A percentile compares a stretch with the other conserved stretches of the same genome.
These are phyloP conservation scores for Neurospora sp. DNA, from an alignment of 495 filamentous ascomycete species.

Conservation along the genomic window DNA sequence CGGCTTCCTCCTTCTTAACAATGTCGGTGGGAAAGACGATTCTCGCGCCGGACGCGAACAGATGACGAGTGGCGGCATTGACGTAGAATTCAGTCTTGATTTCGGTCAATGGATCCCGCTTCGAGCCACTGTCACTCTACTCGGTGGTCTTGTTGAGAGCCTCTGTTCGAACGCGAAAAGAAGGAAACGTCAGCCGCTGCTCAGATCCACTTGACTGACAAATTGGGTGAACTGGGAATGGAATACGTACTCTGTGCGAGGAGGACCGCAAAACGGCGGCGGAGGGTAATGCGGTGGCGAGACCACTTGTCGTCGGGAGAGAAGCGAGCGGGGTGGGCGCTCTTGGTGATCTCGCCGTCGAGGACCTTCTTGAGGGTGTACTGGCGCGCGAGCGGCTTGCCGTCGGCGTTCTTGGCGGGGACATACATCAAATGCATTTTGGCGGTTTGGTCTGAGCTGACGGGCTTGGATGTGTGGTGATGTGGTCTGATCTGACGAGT, in stretches of 20 bases:
- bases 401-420: conserved; percentile 46
- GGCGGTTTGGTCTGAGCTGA: not conserved
- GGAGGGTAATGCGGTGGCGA: conserved; percentile 82
- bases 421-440: conserved; percentile 84
- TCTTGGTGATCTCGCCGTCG: conserved; percentile 76
- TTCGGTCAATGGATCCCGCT: not conserved
- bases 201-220: not conserved
- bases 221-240: not conserved
- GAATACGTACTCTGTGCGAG: conserved; percentile 63
- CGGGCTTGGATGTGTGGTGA: not conserved
- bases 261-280: conserved; percentile 81
- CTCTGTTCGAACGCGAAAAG: not conserved
- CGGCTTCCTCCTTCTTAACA: not conserved
- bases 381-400: conserved; percentile 51
- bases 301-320: conserved; percentile 98
- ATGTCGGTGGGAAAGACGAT: not conserved
- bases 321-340: conserved; percentile 92
- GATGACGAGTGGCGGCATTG: not conserved
- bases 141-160: not conserved
- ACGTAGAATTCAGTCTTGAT: not conserved
- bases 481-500: not conserved
- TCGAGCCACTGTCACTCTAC: not conserved
- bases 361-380: conserved; percentile 86
- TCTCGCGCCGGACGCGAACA: not conserved
- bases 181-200: not conserved